Base-by-base conservation (phyloP, 2,329 filamentous ascomycete species). In the Xylaria arbuscula region DNA sequence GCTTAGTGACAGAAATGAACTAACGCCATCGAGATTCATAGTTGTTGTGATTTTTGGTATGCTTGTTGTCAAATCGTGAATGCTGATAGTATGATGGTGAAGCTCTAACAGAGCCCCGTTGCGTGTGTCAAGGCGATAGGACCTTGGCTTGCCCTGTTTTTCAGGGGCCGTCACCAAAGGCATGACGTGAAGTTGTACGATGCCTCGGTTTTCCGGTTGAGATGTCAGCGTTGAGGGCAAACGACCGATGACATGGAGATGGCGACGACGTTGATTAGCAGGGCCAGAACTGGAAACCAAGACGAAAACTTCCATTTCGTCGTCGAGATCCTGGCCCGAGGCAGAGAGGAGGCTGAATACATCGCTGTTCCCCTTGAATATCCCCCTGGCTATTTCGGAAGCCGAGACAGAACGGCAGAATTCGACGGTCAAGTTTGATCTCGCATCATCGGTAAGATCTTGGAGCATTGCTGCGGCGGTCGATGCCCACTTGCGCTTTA, bases 1-100 rank as follows among this genome's bases (percentile, higher is more conserved):
- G 8, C 90, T 92, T 0, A 94, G 81, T 7, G 90, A 86, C 7
- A 91, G 76, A 74, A 93, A 92, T 1, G 90, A 91, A 22, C 83
- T 82, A 2, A 89, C 82, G 1, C 81, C 84, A 5, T 84, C 80
- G 48, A 86, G 80, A 6, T 83, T 79, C 32, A 90, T 81, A 15
- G 80, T 82, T 15, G 89, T 88, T 64, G 85, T 84, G 32, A 89
- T 78, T 72, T 86, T 89, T 0, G 91, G 90, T 7, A 91, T 81
- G 17, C 87, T 87, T 15, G 85, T 84, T 17, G 86, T 87, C 40
- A 94, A 80, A 69, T 92, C 88, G 76, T 90, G 92, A 2, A 89
- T 87, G 32, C 82, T 83, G 19, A 94, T 81, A 0, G 77, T 80
- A 11, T 84, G 85, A 24, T 83, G 80, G 15, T 81, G 77, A 1